These are phyloP conservation scores for Liriodendron chinense DNA, from an alignment of 164 flowering plant species.

Conservation along the genomic window DNA sequence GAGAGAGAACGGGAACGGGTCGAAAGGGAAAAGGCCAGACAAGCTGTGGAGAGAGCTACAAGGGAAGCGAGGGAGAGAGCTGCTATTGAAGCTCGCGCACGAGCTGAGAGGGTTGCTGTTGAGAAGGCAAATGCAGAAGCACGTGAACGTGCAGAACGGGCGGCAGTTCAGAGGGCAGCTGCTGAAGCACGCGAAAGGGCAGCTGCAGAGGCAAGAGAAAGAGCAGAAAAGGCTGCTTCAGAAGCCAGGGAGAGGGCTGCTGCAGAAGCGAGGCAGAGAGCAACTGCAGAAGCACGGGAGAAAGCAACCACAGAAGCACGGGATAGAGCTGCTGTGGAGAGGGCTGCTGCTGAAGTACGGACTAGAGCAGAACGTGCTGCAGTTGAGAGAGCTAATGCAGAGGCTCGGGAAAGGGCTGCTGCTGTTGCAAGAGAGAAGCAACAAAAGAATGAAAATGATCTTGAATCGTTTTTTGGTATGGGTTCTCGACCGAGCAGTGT, in stretches of 20 bases:
- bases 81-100: slow-evolving; percentile 65
- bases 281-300: slow-evolving; percentile 47
- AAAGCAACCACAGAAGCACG: slow-evolving; percentile 37
- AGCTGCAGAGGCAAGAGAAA: slow-evolving; percentile 71
- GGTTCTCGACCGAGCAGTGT: slow-evolving; percentile 83
- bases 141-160: slow-evolving; percentile 73
- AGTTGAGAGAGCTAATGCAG: slow-evolving; percentile 71
- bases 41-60: slow-evolving; percentile 85
- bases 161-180: slow-evolving; percentile 90
- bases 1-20: slow-evolving; percentile 33
- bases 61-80: slow-evolving; percentile 82
- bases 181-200: slow-evolving; percentile 94
- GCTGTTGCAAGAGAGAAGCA: slow-evolving; percentile 69
- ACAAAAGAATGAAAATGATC: slow-evolving; percentile 63
- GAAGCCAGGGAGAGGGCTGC: slow-evolving; percentile 70
- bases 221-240: slow-evolving; percentile 80
- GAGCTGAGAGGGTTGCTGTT: slow-evolving; percentile 87
- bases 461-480: slow-evolving; percentile 77
- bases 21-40: slow-evolving; percentile 67
- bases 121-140: slow-evolving; percentile 86
- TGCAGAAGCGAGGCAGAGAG: slow-evolving; percentile 12
- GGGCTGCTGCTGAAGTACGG: slow-evolving; percentile 55
- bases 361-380: slow-evolving; percentile 72
- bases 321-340: slow-evolving; percentile 48
- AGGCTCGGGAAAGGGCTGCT: slow-evolving; percentile 79